Percentiles rank a stretch among this genome's conserved stretches.
phyloP scores from a whole-genome alignment of 2,329 filamentous ascomycete species.

The Epichloe bromicola region DNA sequence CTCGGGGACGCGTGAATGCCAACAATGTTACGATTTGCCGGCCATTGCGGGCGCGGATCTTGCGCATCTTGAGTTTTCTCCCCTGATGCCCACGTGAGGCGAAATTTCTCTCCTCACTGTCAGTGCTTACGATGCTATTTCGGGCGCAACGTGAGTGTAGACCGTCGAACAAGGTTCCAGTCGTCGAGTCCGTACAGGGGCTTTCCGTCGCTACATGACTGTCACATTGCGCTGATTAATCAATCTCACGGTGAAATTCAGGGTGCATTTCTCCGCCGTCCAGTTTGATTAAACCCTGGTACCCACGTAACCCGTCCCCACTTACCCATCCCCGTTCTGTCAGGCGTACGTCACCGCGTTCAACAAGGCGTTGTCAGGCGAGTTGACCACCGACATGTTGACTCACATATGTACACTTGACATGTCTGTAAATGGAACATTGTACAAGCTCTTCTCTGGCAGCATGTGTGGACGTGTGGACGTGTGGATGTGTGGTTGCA shows the following conservation, averaged over 20 bases:
- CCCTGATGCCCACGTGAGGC: too few relatives aligned
- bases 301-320: background rate
- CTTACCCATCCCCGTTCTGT: background rate
- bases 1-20: background rate
- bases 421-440: background rate
- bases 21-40: background rate
- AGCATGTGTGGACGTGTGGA: background rate
- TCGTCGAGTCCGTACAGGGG: background rate
- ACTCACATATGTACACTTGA: background rate
- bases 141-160: background rate
- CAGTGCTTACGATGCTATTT: constrained; percentile 1
- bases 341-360: constrained; percentile 1
- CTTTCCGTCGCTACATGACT: background rate
- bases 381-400: background rate
- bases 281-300: background rate
- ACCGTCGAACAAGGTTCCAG: background rate
- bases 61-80: too few relatives aligned
- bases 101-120: too few relatives aligned
- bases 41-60: too few relatives aligned
- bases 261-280: background rate
- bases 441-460: background rate
- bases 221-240: background rate
- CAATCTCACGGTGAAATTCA: background rate
- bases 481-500: too few relatives aligned
- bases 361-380: background rate